Percentiles rank a stretch among this genome's conserved stretches.
Conservation (phyloP, 106 monocot species). For the Alisma plantagoaquatica region DNA sequence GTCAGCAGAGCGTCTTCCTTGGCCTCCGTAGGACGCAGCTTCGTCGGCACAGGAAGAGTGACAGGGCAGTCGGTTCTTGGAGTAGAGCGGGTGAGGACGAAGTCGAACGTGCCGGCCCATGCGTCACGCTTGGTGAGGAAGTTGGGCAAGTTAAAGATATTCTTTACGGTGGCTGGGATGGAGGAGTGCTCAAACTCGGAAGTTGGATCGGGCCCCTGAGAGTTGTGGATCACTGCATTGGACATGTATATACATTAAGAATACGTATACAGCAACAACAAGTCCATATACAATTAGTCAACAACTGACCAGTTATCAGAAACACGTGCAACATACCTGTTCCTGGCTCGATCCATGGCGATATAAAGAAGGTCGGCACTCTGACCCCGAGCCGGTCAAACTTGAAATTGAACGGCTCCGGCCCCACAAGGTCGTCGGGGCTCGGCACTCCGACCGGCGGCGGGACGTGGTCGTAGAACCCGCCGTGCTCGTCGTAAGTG, state of each 20-base stretch:
- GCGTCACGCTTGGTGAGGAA: conserved; percentile 74
- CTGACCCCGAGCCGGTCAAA: conserved; percentile 86
- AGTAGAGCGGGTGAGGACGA: conserved; percentile 38
- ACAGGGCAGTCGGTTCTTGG: conserved; percentile 77
- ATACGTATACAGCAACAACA: neutral
- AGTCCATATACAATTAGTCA: too few relatives aligned
- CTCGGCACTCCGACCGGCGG: conserved; percentile 68
- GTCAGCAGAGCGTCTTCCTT: conserved; percentile 28
- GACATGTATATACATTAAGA: neutral
- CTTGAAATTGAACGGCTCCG: conserved; percentile 58
- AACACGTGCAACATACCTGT: too few relatives aligned
- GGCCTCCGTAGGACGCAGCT: conserved; percentile 31
- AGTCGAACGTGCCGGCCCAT: conserved; percentile 90
- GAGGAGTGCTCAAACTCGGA: conserved; percentile 94
- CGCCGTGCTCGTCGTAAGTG: conserved; percentile 92
- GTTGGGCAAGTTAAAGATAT: conserved; percentile 60
- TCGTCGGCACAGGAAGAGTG: conserved; percentile 54
- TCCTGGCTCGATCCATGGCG: conserved; percentile 83
- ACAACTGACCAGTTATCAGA: too few relatives aligned
- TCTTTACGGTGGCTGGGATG: conserved; percentile 87
- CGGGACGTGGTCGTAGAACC: conserved; percentile 90
- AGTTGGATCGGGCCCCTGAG: conserved; percentile 40
- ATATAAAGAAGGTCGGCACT: conserved; percentile 73
- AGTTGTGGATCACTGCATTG: conserved; percentile 55
- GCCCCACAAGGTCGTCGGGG: conserved; percentile 67